Evolutionary conservation across 2,329 filamentous ascomycete species (phyloP).

Genomic region (Lomentospora prolificans): DNA sequence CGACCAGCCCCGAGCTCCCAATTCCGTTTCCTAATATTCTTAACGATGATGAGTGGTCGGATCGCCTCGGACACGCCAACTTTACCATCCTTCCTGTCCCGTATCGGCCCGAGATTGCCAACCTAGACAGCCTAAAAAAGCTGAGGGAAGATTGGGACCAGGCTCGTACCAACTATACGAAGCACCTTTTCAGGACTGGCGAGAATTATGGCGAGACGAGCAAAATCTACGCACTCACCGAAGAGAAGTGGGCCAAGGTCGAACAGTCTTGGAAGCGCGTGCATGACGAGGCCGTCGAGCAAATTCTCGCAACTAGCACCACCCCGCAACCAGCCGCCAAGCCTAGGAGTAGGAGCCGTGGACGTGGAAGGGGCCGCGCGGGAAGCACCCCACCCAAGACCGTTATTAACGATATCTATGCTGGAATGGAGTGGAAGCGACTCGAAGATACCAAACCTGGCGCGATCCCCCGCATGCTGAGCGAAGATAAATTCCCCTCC

Average conservation of each 20-base stretch:
- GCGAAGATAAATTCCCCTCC: conserved; percentile 76
- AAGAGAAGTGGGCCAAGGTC: conserved; percentile 79
- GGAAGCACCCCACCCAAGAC: conserved; percentile 29
- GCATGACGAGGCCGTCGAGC: conserved; percentile 54
- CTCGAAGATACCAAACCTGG: conserved; percentile 49
- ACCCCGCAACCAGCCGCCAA: conserved; percentile 13
- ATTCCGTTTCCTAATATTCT: conserved; percentile 54
- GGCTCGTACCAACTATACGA: conserved; percentile 77
- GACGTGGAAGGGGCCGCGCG: conserved; percentile 27
- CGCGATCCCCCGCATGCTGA: conserved; percentile 57
- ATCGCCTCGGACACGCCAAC: conserved; percentile 82
- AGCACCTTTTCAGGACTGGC: conserved; percentile 76
- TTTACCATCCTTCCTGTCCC: conserved; percentile 80
- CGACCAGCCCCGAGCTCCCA: conserved; percentile 48
- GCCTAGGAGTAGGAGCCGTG: conserved; percentile 27
- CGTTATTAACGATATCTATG: conserved; percentile 27
- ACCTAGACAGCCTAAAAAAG: conserved; percentile 46
- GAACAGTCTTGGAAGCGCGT: conserved; percentile 64
- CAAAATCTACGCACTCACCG: conserved; percentile 75
- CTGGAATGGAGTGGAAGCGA: conserved; percentile 31
- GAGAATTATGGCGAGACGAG: conserved; percentile 88
- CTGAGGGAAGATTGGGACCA: conserved; percentile 73
- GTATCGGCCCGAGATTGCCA: conserved; percentile 57
- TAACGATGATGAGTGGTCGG: conserved; percentile 71
- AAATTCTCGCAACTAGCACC: conserved; percentile 31